Evolutionary conservation across 352 stramenopile genomes (phyloP).

Genomic region (Phytophthora tubulina): DNA sequence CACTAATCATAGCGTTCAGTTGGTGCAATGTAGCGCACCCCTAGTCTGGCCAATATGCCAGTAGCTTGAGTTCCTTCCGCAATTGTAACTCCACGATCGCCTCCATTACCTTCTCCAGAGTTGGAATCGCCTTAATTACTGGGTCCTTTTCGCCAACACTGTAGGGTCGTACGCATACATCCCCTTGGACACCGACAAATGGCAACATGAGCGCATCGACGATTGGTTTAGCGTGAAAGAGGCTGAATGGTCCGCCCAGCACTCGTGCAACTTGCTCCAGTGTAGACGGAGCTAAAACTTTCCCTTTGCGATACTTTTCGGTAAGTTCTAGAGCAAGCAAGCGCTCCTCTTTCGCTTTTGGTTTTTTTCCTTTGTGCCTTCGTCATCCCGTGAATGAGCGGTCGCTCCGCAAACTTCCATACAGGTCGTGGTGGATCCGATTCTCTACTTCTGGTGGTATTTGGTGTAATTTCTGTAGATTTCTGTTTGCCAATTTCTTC

Average conservation of each 20-base stretch:
- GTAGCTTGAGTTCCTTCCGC: neutral
- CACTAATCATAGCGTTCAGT: neutral
- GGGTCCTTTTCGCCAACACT: neutral
- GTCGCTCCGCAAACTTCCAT: too few species aligned
- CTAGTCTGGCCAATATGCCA: constrained; percentile 14
- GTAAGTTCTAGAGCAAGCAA: neutral
- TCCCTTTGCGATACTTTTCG: constrained; percentile 1
- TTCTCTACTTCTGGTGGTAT: neutral
- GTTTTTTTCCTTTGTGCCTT: neutral
- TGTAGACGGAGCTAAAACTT: too few species aligned
- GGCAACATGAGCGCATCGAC: neutral
- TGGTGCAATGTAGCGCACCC: neutral
- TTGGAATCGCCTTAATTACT: constrained; percentile 12
- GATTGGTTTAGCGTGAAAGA: constrained; percentile 9
- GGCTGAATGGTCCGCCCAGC: constrained; percentile 7
- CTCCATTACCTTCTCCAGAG: constrained; percentile 8
- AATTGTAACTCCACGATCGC: constrained; percentile 8
- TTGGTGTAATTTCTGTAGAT: constrained; percentile 6
- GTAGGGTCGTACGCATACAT: neutral
- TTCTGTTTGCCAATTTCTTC: too few species aligned
- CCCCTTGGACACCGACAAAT: constrained; percentile 1
- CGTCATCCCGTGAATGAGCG: neutral
- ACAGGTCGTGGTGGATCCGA: neutral
- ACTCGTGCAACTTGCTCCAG: neutral
- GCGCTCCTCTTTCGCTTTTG: neutral